Evolutionary conservation across 345 rosid genomes (phyloP).

Genomic region (Carallia pectinifolia): DNA sequence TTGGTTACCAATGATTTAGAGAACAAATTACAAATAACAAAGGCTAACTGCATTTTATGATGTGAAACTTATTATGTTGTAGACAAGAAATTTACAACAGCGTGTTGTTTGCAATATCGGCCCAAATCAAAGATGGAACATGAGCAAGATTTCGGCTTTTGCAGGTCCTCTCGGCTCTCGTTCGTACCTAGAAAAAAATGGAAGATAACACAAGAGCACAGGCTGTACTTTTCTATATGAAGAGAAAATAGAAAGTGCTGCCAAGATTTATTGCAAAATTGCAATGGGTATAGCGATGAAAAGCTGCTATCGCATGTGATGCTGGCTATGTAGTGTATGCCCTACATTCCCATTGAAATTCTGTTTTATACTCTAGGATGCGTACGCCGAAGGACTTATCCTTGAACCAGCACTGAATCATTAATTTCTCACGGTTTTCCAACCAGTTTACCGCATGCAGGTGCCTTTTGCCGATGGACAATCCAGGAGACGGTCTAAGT

Average conservation of each 20-base stretch:
- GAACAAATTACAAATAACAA: not conserved
- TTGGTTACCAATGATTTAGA: not conserved
- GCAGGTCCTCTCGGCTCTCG: conserved; percentile 28
- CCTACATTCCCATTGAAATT: not conserved
- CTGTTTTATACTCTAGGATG: not conserved
- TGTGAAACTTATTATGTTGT: not conserved
- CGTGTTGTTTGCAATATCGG: not conserved
- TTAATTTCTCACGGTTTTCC: not conserved
- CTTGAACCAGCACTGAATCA: conserved; percentile 4
- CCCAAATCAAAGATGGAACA: conserved; percentile 29
- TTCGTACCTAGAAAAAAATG: conserved; percentile 22
- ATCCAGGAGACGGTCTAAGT: not conserved
- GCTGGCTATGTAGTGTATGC: too few species aligned
- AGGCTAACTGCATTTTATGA: conserved; percentile 1
- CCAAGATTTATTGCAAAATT: too few species aligned
- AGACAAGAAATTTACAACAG: not conserved
- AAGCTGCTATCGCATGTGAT: too few species aligned
- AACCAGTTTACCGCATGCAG: not conserved
- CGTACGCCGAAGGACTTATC: not conserved
- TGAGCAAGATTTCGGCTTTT: conserved; percentile 35
- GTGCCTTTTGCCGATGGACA: not conserved
- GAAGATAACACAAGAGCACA: too few species aligned
- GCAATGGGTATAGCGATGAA: too few species aligned
- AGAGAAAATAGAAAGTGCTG: too few species aligned
- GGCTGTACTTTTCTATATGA: too few species aligned